Percentiles rank a stretch among this genome's conserved stretches.
Conservation (phyloP, 2,329 filamentous ascomycete species). For the Colletotrichum cuscutae region DNA sequence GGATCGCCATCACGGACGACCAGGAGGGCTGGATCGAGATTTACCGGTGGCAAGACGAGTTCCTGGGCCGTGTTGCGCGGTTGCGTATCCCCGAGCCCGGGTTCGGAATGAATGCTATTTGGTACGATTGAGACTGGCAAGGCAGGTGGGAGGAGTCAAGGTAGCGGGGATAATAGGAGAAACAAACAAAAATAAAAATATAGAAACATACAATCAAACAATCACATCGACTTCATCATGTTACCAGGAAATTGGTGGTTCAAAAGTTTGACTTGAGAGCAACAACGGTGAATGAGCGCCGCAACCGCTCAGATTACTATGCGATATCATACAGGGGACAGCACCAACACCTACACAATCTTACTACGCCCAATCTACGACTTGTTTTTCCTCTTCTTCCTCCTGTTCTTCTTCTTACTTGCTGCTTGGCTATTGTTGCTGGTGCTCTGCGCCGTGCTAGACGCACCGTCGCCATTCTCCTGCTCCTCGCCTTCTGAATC, state of each 20-base stretch:
- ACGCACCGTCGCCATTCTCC: conserved; percentile 23
- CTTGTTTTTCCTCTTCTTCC: conserved; percentile 51
- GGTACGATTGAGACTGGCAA: conserved; percentile 71
- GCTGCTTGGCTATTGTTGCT: conserved; percentile 26
- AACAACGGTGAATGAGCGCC: background rate
- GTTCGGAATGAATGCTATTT: conserved; percentile 97
- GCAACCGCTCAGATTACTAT: conserved; percentile 18
- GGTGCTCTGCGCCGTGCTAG: conserved; percentile 25
- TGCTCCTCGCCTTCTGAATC: conserved; percentile 25
- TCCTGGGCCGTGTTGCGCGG: conserved; percentile 79
- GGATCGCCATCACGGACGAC: conserved; percentile 90
- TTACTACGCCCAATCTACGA: conserved; percentile 35
- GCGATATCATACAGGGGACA: conserved; percentile 26
- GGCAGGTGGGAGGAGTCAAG: no score
- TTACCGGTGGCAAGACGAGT: conserved; percentile 87
- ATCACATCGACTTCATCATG: background rate
- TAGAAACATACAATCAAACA: background rate
- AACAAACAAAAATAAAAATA: background rate
- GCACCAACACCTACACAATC: background rate
- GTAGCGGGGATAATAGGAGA: background rate
- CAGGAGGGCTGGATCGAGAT: conserved; percentile 90
- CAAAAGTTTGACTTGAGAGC: background rate
- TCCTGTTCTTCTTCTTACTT: conserved; percentile 49
- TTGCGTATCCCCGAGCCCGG: conserved; percentile 85
- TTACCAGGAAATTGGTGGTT: no score